Evolutionary conservation across 441 rosid genomes (phyloP).

Genomic region (Adansonia grandidieri): DNA sequence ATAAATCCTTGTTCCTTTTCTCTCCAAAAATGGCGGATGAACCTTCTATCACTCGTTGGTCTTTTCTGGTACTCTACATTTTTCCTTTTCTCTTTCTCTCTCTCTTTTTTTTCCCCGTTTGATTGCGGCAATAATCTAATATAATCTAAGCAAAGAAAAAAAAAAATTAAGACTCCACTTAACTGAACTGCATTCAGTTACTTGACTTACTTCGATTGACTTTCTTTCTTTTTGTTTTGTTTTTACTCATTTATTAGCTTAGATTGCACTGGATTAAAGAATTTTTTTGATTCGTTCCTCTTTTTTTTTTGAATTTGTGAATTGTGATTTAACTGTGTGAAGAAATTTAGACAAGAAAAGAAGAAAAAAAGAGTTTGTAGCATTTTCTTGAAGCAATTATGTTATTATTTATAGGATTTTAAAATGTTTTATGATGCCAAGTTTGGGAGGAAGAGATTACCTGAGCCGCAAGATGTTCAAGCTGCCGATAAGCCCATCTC

Average conservation of each 20-base stretch:
- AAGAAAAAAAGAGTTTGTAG: not conserved
- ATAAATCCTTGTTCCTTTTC: not conserved
- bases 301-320: not conserved
- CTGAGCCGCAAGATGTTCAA: conserved; percentile 38
- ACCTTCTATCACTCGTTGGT: conserved; percentile 81
- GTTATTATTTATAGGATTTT: conserved; percentile 64
- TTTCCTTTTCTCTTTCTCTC: not conserved
- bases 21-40: conserved; percentile 63
- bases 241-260: not conserved
- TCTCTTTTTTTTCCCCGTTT: not conserved
- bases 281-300: not conserved
- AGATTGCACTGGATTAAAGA: not conserved
- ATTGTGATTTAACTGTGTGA: not conserved
- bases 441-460: conserved; percentile 83
- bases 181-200: conserved; percentile 20
- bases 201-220: conserved; percentile 1
- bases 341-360: not conserved
- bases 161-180: not conserved
- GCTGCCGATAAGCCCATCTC: conserved; percentile 38
- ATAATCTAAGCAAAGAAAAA: not conserved
- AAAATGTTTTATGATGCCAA: conserved; percentile 75
- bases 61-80: conserved; percentile 62
- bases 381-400: conserved; percentile 44
- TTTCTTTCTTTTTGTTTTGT: not conserved
- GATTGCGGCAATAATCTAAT: conserved; percentile 2